phyloP scores from a whole-genome alignment of 2,329 filamentous ascomycete species.

The Trichophyton rubrum region DNA sequence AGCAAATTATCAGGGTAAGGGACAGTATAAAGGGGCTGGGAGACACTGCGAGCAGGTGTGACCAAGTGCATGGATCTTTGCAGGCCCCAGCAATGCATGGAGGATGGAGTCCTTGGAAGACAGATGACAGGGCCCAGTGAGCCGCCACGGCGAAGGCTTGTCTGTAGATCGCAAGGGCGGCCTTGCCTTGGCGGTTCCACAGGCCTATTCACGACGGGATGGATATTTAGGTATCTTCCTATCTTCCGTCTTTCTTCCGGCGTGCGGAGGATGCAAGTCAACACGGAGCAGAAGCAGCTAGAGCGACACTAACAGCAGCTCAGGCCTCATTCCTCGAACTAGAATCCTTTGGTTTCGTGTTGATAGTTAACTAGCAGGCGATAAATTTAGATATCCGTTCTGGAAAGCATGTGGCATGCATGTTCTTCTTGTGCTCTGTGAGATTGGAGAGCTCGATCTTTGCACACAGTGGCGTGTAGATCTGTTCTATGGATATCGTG shows the following conservation, averaged over 20 bases:
- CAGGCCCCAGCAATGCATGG: not conserved
- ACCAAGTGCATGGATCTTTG: not conserved
- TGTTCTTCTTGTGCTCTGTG: not conserved
- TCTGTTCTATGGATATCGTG: not conserved
- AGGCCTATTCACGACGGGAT: not conserved
- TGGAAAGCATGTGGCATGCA: not conserved
- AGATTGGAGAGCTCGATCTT: not conserved
- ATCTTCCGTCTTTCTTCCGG: not conserved
- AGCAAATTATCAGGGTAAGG: not conserved
- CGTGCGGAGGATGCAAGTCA: not conserved
- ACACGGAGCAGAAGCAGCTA: not conserved
- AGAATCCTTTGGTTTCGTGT: not conserved
- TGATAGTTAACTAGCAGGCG: not conserved
- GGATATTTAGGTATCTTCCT: not conserved
- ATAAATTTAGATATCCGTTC: not conserved
- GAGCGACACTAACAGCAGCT: not conserved
- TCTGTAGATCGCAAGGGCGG: not conserved
- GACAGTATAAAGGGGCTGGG: not conserved
- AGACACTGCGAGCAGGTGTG: not conserved
- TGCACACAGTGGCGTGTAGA: not conserved
- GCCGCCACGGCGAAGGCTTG: slow-evolving; percentile 1
- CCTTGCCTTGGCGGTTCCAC: not conserved
- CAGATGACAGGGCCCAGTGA: not conserved
- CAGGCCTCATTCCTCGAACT: not conserved
- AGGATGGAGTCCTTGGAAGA: not conserved